These are phyloP conservation scores for Dicorynia guianensis DNA, from an alignment of 306 rosid species.

Conservation along the genomic window DNA sequence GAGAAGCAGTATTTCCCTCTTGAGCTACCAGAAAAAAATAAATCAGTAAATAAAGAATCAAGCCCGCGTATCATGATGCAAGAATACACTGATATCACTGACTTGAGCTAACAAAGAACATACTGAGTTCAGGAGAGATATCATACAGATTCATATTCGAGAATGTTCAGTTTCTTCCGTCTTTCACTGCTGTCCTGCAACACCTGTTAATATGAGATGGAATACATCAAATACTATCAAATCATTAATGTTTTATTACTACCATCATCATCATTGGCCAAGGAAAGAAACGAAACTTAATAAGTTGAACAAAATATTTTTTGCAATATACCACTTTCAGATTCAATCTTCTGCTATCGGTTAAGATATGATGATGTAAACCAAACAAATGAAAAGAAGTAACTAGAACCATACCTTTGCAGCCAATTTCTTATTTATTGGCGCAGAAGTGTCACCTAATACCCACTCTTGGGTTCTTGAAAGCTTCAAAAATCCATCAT, in stretches of 20 bases:
- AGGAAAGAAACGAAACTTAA: conserved; percentile 33
- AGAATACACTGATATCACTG: conserved; percentile 13
- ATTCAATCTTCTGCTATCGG: conserved; percentile 15
- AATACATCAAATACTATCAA: conserved; percentile 21
- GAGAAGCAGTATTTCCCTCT: conserved; percentile 84
- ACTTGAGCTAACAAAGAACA: conserved; percentile 51
- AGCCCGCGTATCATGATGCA: conserved; percentile 25
- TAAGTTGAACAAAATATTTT: background rate
- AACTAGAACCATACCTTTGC: conserved; percentile 64
- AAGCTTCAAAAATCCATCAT: conserved; percentile 81
- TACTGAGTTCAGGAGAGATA: conserved; percentile 55
- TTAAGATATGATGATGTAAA: conserved; percentile 6
- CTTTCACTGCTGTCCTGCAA: conserved; percentile 71
- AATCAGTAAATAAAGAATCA: conserved; percentile 36
- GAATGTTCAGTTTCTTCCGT: conserved; percentile 81
- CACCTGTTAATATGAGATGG: conserved; percentile 51
- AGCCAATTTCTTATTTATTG: conserved; percentile 63
- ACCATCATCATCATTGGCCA: background rate
- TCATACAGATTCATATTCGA: conserved; percentile 94
- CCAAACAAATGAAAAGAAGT: conserved; percentile 14
- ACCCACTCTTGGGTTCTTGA: conserved; percentile 74
- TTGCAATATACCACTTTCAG: conserved; percentile 22
- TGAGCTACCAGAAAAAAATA: conserved; percentile 59
- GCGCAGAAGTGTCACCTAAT: conserved; percentile 72
- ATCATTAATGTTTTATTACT: conserved; percentile 2